Evolutionary conservation across 2,329 filamentous ascomycete species (phyloP).

Genomic region (Didymella lethalis): DNA sequence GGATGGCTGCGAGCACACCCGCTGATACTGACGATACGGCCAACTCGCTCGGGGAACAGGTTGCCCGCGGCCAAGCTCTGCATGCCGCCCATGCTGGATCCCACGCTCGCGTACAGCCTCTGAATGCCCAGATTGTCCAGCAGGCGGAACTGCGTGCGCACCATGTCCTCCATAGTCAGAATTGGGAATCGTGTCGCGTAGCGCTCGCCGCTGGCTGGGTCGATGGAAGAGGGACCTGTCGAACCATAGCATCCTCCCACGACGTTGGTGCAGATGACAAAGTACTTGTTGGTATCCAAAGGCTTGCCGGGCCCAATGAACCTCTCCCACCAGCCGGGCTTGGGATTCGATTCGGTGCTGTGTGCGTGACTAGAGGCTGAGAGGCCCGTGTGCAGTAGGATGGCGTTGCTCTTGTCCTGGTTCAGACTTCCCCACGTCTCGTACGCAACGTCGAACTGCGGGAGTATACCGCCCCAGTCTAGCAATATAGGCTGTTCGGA

Average conservation of each 20-base stretch:
- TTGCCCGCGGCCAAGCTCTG: conserved; percentile 88
- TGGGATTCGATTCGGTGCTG: conserved; percentile 84
- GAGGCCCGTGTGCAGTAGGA: conserved; percentile 90
- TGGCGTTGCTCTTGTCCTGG: conserved; percentile 81
- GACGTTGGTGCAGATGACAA: conserved; percentile 95
- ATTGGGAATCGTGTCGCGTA: conserved; percentile 97
- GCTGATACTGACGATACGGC: conserved; percentile 85
- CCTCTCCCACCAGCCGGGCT: conserved; percentile 98
- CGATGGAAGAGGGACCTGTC: conserved; percentile 86
- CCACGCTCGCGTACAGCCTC: conserved; percentile 88
- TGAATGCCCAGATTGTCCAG: conserved; percentile 79
- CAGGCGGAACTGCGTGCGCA: conserved; percentile 89
- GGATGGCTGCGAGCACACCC: conserved; percentile 94
- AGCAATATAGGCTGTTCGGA: conserved; percentile 78
- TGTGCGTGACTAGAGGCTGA: conserved; percentile 98
- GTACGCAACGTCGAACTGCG: conserved; percentile 88
- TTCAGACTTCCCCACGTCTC: conserved; percentile 91
- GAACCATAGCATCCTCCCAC: conserved; percentile 95
- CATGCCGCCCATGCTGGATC: conserved; percentile 98
- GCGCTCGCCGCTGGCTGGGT: conserved; percentile 84
- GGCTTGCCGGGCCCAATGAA: conserved; percentile 90
- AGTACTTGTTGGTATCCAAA: conserved; percentile 90
- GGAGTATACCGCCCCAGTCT: conserved; percentile 94
- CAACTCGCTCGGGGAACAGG: conserved; percentile 82
- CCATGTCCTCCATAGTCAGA: conserved; percentile 96